A percentile compares a stretch with the other conserved stretches of the same genome.
phyloP scores from a whole-genome alignment of 2,329 filamentous ascomycete species.

The Neofusicoccum cordaticola region DNA sequence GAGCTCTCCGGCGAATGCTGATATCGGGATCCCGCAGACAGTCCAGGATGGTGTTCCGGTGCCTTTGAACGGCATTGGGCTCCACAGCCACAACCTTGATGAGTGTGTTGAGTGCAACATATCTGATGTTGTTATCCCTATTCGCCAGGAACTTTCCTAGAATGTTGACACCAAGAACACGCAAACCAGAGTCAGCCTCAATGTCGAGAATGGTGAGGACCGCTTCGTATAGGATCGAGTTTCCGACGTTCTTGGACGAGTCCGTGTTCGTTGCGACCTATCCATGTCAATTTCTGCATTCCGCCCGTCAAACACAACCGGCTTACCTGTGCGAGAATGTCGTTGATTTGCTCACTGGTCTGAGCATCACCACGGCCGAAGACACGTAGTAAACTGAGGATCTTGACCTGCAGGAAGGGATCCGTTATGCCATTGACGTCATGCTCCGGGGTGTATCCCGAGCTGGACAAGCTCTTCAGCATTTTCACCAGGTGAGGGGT shows the following conservation, averaged over 20 bases:
- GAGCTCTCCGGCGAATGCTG: slow-evolving; percentile 89
- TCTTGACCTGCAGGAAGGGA: slow-evolving; percentile 96
- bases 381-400: slow-evolving; percentile 80
- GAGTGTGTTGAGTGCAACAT: slow-evolving; percentile 93
- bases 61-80: slow-evolving; percentile 93
- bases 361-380: slow-evolving; percentile 81
- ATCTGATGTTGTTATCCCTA: slow-evolving; percentile 98
- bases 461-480: slow-evolving; percentile 86
- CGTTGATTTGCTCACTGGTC: slow-evolving; percentile 96
- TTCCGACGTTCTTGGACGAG: slow-evolving; percentile 96
- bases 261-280: slow-evolving; percentile 94
- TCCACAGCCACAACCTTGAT: slow-evolving; percentile 98
- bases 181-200: slow-evolving; percentile 90
- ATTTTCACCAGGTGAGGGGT: slow-evolving; percentile 85
- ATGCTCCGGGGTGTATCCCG: slow-evolving; percentile 95
- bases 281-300: slow-evolving; percentile 19
- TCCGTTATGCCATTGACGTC: slow-evolving; percentile 98
- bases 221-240: slow-evolving; percentile 95
- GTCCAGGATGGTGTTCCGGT: slow-evolving; percentile 95
- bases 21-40: slow-evolving; percentile 96
- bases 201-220: slow-evolving; percentile 97
- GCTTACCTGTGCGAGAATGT: slow-evolving; percentile 80
- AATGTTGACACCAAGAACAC: slow-evolving; percentile 96
- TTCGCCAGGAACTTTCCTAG: slow-evolving; percentile 98
- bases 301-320: no score